Evolutionary conservation across 257 asterid species (phyloP).

Genomic region (Fraxinus anomala): DNA sequence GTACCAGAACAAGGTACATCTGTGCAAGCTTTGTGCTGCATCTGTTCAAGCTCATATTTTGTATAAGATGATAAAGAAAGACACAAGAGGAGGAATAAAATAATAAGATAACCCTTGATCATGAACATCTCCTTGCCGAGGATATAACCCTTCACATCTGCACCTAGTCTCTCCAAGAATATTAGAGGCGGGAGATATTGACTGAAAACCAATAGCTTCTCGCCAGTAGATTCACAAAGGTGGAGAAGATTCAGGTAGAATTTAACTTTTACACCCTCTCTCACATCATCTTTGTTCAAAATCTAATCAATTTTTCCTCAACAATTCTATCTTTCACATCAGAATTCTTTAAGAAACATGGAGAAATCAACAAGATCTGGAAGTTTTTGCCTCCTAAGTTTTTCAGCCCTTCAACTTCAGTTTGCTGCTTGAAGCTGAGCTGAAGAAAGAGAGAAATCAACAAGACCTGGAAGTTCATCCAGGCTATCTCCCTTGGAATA

Average conservation of each 20-base stretch:
- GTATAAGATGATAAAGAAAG: no score
- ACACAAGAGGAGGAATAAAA: no score
- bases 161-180: constrained; percentile 70
- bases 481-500: constrained; percentile 48
- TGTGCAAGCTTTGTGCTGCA: no score
- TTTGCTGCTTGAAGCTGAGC: constrained; percentile 35
- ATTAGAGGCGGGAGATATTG: constrained; percentile 84
- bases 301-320: constrained; percentile 58
- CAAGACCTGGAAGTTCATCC: constrained; percentile 54
- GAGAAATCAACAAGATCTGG: constrained; percentile 91
- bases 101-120: no score
- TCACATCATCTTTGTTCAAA: constrained; percentile 54
- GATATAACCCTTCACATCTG: constrained; percentile 60
- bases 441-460: constrained; percentile 45
- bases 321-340: constrained; percentile 71
- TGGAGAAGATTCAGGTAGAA: constrained; percentile 79
- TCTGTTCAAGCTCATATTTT: no score
- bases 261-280: constrained; percentile 79
- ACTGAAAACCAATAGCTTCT: constrained; percentile 83
- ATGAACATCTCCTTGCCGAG: constrained; percentile 69
- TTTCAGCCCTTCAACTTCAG: constrained; percentile 41
- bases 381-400: constrained; percentile 34
- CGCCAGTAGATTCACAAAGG: constrained; percentile 76
- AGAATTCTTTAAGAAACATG: constrained; percentile 58
- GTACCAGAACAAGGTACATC: no score